Base-by-base conservation (phyloP, 1,139 yeast species). In the Debaryomyces nepalensis region DNA sequence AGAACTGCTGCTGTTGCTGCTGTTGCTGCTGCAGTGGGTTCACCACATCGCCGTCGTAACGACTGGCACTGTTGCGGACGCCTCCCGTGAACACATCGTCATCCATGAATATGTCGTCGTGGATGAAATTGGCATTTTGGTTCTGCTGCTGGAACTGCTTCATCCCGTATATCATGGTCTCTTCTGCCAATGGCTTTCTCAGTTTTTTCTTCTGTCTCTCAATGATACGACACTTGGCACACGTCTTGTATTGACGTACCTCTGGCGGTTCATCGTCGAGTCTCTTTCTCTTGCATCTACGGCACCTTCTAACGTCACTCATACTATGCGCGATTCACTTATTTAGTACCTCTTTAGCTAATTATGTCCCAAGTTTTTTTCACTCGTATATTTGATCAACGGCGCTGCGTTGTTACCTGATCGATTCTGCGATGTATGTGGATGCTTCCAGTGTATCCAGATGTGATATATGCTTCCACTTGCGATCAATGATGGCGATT, bases 241-340 rank as follows among this genome's bases (percentile, higher is more conserved):
- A 79, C 2, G 84, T 79, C 51, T 77, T 77, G 58, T 77, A 79
- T 52, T 77, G 81, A 50, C 75, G 66, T 34, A 78, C 82, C 49
- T 77, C 82, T 1, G 79, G 75, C n/a, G 81, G 80, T 58, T 79
- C 84, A 47, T 77, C 80, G 44, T 74, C 78, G 52, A 77, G 70
- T 65, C 84, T 70, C 70, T 75, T 74, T 46, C 82, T 63, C 54
- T 79, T 79, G 63, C 84, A 79, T 52, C 84, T 76, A 59, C 84
- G 81, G 54, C 84, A 79, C 54, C 77, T 62, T 63, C 76, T 69
- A 27, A 61, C 58, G 40, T 65, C 70, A 29, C 49, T 40, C 53
- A 49, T 49, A 30, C 22, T 39, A 29, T 39, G 40, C 40, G 40
- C 40, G 40, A 38, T 38, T 18, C 27, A 16, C 34, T 29, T 29